Percentiles rank a stretch among this genome's conserved stretches.
Conservation (phyloP, 2,329 filamentous ascomycete genomes). For the Xylaria sp. region DNA sequence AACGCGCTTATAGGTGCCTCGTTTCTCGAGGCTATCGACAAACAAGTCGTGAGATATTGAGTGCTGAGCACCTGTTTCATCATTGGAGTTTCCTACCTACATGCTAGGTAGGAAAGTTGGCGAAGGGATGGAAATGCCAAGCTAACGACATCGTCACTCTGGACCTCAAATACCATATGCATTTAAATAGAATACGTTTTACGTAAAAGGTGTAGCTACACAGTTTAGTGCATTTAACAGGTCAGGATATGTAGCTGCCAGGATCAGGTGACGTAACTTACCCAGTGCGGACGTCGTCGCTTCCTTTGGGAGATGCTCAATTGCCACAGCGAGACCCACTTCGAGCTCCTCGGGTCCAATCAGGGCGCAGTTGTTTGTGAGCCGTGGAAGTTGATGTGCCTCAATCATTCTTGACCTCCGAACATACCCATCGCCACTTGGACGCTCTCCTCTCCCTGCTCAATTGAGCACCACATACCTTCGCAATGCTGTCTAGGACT, state of each 20-base stretch:
- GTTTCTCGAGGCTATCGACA: background rate
- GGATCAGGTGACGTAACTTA: background rate
- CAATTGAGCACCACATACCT: conserved; percentile 35
- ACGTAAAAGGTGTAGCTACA: background rate
- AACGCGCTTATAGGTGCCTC: conserved; percentile 15
- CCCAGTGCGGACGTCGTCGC: background rate
- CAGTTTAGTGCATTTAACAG: background rate
- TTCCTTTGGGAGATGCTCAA: background rate
- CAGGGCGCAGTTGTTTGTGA: conserved; percentile 24
- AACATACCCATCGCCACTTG: conserved; percentile 25
- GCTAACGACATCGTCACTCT: background rate
- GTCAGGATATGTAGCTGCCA: background rate
- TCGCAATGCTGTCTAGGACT: conserved; percentile 41
- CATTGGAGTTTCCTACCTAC: no score
- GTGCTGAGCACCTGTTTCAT: no score
- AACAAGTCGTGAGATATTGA: background rate
- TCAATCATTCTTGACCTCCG: conserved; percentile 24
- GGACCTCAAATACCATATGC: no score
- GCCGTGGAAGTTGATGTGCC: conserved; percentile 28
- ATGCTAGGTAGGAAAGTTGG: background rate
- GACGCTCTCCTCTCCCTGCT: conserved; percentile 31
- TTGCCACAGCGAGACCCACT: conserved; percentile 17
- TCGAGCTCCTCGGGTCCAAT: conserved; percentile 22
- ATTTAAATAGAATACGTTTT: background rate
- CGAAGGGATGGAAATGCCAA: background rate